Base-by-base conservation (phyloP, 1,284 basidiomycete species). In the Apiotrichum sp. region DNA sequence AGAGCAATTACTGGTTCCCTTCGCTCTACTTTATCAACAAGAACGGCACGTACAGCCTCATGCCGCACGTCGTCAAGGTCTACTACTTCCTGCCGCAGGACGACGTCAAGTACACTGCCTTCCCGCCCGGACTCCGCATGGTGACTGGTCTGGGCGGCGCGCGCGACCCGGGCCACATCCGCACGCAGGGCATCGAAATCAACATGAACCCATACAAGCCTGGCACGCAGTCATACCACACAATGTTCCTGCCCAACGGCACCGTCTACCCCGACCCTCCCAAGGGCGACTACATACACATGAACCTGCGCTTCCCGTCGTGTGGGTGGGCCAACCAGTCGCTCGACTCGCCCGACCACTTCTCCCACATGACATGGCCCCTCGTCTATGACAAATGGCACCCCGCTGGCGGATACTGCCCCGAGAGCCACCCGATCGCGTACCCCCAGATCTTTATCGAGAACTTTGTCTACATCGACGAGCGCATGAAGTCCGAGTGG, bases 51-150 rank as follows among this genome's bases (percentile, higher is more conserved):
- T 71, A 66, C 63, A 59, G 63, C n/a, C 69, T 72, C 3, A 62
- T 65, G 33, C 39, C 43, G 32, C 61, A 55, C 49, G 56, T 64
- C 59, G 63, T 69, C n/a, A 53, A 53, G 29, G 31, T 46, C 9
- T 78, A 78, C 65, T 78, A 78, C 65, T 65, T 44, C 51, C 64
- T 65, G 16, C 11, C 2, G 43, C 14, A 39, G 13, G 38, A 29
- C 11, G 52, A 5, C 32, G 16, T 3, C 32, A 35, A 54, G 40
- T 33, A 31, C 31, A 6, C 35, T 14, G 22, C 69, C 29, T 79
- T 76, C 69, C 78, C 77, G 4, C 61, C 70, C 13, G 78, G 78
- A 16, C 63, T 80, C n/a, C 69, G 76, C 47, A 77, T 80, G 74
- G 52, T 80, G 42, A 67, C 67, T 2, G 79, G 79, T 14, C 70